A percentile compares a stretch with the other conserved stretches of the same genome.
Evolutionary conservation across 2,329 filamentous ascomycete species (phyloP).

Genomic region (Talaromyces amestolkiae): DNA sequence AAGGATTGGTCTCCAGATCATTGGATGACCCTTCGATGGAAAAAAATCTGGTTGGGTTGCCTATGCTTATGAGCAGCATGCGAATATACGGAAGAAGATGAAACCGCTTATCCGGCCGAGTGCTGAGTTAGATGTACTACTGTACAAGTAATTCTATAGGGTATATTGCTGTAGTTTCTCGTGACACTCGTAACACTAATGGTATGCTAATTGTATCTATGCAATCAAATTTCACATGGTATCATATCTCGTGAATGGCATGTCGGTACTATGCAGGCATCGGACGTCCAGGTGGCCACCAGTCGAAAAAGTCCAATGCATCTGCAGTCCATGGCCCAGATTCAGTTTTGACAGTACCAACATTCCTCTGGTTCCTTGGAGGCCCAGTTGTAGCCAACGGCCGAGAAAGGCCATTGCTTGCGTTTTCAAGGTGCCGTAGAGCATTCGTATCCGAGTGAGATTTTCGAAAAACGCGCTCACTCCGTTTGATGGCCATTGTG

Average conservation of each 20-base stretch:
- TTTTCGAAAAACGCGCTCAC: constrained; percentile 29
- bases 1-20: background rate
- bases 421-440: constrained; percentile 24
- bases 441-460: constrained; percentile 37
- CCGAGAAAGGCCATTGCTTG: constrained; percentile 8
- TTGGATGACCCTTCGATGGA: background rate
- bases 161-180: background rate
- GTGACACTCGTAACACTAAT: background rate
- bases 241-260: background rate
- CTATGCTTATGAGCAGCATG: background rate
- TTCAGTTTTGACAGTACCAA: constrained; percentile 26
- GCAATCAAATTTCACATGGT: background rate
- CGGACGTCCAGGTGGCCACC: constrained; percentile 40
- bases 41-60: background rate
- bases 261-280: constrained; percentile 28
- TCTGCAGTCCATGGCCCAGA: constrained; percentile 44
- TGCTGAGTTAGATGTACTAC: background rate
- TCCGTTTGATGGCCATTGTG: background rate
- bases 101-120: background rate
- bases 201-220: background rate
- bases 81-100: background rate
- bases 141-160: background rate
- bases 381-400: constrained; percentile 23
- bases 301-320: constrained; percentile 44
- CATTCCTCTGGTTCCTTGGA: constrained; percentile 21